Evolutionary conservation across 257 asterid species (phyloP).

Genomic region (Linderniella brevidens): DNA sequence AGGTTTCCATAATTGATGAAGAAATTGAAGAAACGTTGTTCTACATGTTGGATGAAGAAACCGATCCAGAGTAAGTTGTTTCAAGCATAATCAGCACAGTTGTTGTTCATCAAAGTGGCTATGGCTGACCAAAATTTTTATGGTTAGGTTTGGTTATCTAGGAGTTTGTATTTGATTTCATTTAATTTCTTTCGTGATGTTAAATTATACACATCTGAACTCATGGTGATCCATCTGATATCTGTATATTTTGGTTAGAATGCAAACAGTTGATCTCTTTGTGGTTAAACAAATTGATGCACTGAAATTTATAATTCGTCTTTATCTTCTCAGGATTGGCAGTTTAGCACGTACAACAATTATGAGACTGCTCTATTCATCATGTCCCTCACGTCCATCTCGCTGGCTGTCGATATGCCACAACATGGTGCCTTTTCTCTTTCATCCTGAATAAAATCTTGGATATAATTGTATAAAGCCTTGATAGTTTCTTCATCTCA

Average conservation of each 20-base stretch:
- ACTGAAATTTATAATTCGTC: not conserved
- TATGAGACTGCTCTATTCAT: constrained; percentile 73
- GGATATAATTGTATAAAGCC: too few relatives aligned
- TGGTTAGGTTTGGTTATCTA: too few relatives aligned
- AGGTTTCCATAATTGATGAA: constrained; percentile 73
- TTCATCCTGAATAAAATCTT: too few relatives aligned
- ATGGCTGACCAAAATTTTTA: too few relatives aligned
- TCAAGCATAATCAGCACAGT: constrained; percentile 5
- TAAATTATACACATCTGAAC: too few relatives aligned
- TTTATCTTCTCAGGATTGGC: constrained; percentile 53
- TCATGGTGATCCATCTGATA: too few relatives aligned
- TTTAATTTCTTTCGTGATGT: not conserved
- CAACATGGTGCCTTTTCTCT: constrained; percentile 41
- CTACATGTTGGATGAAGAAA: constrained; percentile 95
- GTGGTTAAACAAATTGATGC: not conserved
- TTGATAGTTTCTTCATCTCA: too few relatives aligned
- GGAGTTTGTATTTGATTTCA: too few relatives aligned
- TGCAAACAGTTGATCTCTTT: not conserved
- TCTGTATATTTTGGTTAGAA: too few relatives aligned
- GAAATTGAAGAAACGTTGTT: constrained; percentile 88
- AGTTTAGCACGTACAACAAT: constrained; percentile 76
- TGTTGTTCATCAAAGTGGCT: not conserved
- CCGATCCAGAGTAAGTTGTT: constrained; percentile 77
- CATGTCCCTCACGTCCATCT: constrained; percentile 88
- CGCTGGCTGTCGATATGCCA: constrained; percentile 85